Evolutionary conservation across 495 filamentous ascomycete species (phyloP), one percentile per base, ranked within the genome.

Genomic region (Ascobolus immersus): DNA sequence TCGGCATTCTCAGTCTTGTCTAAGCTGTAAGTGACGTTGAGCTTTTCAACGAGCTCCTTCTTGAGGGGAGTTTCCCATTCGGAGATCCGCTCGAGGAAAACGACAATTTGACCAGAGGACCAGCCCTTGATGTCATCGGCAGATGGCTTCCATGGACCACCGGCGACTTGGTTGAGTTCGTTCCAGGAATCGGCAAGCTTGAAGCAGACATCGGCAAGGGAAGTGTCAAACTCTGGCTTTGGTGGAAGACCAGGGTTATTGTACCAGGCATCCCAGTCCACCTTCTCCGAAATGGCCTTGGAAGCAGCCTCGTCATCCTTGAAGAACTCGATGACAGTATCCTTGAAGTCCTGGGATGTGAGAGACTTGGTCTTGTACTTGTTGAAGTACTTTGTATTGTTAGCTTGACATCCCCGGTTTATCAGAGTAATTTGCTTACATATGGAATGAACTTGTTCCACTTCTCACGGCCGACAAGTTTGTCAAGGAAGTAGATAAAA

Each of bases 381-480:
- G n/a, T 59, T 69, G 51, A 93, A 93, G 53, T 93, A 93, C 62
- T 69, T 27, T 28, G 9, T 21, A 37, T 7, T 25, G 35, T 32
- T 33, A 21, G 22, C 21, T 31, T 30, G 37, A 24, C 26, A 22
- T 5, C 8, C 7, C 7, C 7, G 22, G 22, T 25, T 10, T 15
- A n/a, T 17, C n/a, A 17, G 23, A 31, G 9, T 8, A 28, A 17
- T 6, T 14, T 17, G 51, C 58, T 11, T 53, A 65, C 64, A 51
- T 91, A 67, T 22, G 82, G 81, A 42, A 96, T 92, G 54, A 91
- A 96, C 39, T 66, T 71, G 59, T 93, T 73, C 55, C 80, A 96
- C 45, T 77, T 73, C 25, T 70, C 59, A 42, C 76, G 72, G n/a
- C 81, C 79, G 2, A 96, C 58, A 7, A 86, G 59, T 19, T 68